Evolutionary conservation across 2,329 filamentous ascomycete species (phyloP), one percentile per base, ranked within the genome.

Genomic region (Malbranchea cinnamomea): DNA sequence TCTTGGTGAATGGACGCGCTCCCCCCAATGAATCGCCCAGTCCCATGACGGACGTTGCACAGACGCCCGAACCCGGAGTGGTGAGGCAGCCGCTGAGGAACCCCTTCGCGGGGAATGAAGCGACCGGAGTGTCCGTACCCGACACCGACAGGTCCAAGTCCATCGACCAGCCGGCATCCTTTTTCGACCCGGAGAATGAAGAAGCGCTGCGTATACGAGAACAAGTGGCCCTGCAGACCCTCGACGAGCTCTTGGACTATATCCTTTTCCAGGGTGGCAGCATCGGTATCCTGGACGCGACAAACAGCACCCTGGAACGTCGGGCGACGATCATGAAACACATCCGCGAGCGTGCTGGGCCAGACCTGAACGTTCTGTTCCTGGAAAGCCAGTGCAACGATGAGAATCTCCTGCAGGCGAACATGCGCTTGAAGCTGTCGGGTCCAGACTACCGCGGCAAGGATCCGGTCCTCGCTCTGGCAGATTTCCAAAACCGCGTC

Each of bases 361-460:
- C 81, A 36, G 71, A 75, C 41, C 65, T 98, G 13, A 87, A 87
- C 18, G 83, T 98, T 11, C 63, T 98, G 7, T 98, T 95, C 52
- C 78, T 98, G 16, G 89, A 98, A 60, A 93, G 83, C 46, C 78
- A 91, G 30, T 98, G 89, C 54, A 68, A 83, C 37, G 85, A 95
- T 43, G 66, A 80, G 35, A 72, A 74, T 53, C 63, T 95, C 15
- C 65, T 95, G 21, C 85, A 95, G 54, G 82, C 85, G 11, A 95
- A 95, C 49, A 95, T 95, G 84, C 83, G 87, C 16, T 62, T 95
- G 38, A 95, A 95, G 62, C 72, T 95, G 5, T 91, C 82, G 3
- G 89, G 89, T 0, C 89, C 89, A 0, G 89, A 98, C 54, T 98
- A 98, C 60, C 82, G 78, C 46, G 82, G 83, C 50, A 91, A 93